Conservation (phyloP, 23 red algal genomes). For the Gracilaria domingensis region DNA sequence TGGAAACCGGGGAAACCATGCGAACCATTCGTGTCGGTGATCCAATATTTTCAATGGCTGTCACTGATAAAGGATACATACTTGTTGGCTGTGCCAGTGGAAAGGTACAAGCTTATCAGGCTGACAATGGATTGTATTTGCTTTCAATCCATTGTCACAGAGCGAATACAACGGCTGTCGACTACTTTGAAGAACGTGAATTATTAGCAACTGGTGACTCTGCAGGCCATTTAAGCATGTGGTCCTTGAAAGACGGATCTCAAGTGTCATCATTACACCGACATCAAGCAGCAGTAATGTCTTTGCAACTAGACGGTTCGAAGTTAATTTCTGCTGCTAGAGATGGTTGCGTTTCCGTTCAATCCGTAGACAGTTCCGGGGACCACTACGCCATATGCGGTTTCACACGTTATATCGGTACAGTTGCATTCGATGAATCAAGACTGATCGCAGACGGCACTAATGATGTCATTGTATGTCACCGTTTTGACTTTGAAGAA, state of each 20-base stretch:
- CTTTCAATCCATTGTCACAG: constrained; percentile 59
- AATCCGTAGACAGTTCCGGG: not conserved
- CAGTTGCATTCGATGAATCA: constrained; percentile 54
- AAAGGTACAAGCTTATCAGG: constrained; percentile 54
- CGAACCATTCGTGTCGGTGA: constrained; percentile 54
- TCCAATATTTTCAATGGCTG: constrained; percentile 56
- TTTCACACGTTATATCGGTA: constrained; percentile 58
- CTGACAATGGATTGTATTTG: constrained; percentile 40
- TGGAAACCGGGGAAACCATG: constrained; percentile 29
- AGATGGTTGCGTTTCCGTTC: constrained; percentile 48
- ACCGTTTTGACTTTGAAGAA: constrained; percentile 44
- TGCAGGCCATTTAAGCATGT: constrained; percentile 33
- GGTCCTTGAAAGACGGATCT: constrained; percentile 50
- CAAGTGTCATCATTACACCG: constrained; percentile 17
- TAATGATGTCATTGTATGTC: constrained; percentile 62
- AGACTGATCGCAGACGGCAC: constrained; percentile 58
- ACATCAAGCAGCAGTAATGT: constrained; percentile 56
- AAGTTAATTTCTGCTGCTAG: constrained; percentile 51
- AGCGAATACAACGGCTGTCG: constrained; percentile 43
- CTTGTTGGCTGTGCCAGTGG: constrained; percentile 60
- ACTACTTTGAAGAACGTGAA: constrained; percentile 53
- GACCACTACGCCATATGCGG: constrained; percentile 45
- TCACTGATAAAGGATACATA: constrained; percentile 65
- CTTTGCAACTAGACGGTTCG: constrained; percentile 42
- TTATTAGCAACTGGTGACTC: constrained; percentile 57